Base-by-base conservation (phyloP, 495 filamentous ascomycete genomes). In the Acidomyces sp. region DNA sequence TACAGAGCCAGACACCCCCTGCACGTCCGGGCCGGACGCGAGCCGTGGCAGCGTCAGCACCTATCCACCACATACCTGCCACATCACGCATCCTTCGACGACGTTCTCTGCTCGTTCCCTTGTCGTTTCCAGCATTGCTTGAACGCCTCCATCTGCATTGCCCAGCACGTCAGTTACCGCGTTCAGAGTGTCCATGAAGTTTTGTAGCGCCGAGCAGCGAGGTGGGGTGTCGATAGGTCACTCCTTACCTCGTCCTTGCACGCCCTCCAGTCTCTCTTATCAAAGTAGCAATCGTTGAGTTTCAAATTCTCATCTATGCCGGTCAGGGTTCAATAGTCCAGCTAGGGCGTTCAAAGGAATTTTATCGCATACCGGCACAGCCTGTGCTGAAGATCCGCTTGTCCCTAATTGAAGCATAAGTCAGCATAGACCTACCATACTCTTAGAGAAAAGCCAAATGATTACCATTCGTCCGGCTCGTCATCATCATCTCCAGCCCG, bases 321-420 rank as follows among this genome's bases (percentile, higher is more conserved):
- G 27, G 22, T 31, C 22, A 29, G 37, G n/a, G 10, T 11, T 40
- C n/a, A 15, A 9, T 11, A 40, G 13, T 12, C 4, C n/a, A 5
- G 21, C 6, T 5, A 40, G 6, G 6, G 34, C 10, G 34, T 19
- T 20, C 26, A 9, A 9, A 26, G 6, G 10, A 35, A 11, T 27
- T 6, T 4, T 5, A 13, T 28, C 20, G 58, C 66, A 43, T 64
- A 94, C 90, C 72, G 58, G 88, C 72, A 52, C 90, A 97, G 21
- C 90, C 90, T 4, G 90, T 96, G 62, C 85, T 94, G 64, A 83
- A 90, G 55, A 97, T 97, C 53, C 90, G 73, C 72, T 95, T 88
- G 66, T 97, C 85, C 82, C 82, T 87, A 28, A 7, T n/a, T n/a
- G n/a, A n/a, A n/a, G n/a, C n/a, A n/a, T n/a, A n/a, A n/a, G n/a